Evolutionary conservation across 2,329 filamentous ascomycete species (phyloP), one percentile per base, ranked within the genome.

Genomic region (Fusarium veterinarium): DNA sequence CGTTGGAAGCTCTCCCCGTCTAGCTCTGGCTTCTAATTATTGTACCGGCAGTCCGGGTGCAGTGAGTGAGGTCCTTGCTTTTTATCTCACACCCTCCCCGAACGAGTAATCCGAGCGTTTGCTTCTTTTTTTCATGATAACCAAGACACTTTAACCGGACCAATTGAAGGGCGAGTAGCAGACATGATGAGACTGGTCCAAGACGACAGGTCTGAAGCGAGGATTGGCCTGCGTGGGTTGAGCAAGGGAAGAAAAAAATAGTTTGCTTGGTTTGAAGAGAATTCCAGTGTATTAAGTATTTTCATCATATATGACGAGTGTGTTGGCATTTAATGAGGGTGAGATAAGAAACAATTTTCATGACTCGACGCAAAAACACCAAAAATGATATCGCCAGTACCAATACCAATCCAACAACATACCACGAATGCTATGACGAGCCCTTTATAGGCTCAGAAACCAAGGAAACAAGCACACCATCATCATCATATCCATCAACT

Each of bases 21-120:
- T 45, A 49, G 41, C 31, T 38, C 49, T 37, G 31, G 48, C 48
- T 57, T 57, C 40, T 57, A 40, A 46, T 23, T 51, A 51, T 51
- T 51, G 48, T 73, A 63, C 70, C 70, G 64, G 55, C 45, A 67
- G 70, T 30, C 44, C 55, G 70, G 70, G 25, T 63, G n/a, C 55
- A 35, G 33, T 38, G 3, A 48, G 17, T 16, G 13, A 46, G 44
- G 44, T 33, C 46, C 46, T 55, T 40, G 19, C 20, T 20, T 11
- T 37, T 31, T 25, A 31, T 51, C 23, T 12, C 55, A 57, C 71
- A n/a, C 67, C 71, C 63, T 52, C 20, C 71, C 67, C 25, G 48
- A 73, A 65, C 17, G 40, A 63, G 71, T 72, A 73, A 74, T 46
- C 71, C 71, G 71, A 74, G 71, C 67, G 23, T 13, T 28, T 53